Conservation (phyloP, 2,329 filamentous ascomycete genomes). For the Trichoderma sp. region DNA sequence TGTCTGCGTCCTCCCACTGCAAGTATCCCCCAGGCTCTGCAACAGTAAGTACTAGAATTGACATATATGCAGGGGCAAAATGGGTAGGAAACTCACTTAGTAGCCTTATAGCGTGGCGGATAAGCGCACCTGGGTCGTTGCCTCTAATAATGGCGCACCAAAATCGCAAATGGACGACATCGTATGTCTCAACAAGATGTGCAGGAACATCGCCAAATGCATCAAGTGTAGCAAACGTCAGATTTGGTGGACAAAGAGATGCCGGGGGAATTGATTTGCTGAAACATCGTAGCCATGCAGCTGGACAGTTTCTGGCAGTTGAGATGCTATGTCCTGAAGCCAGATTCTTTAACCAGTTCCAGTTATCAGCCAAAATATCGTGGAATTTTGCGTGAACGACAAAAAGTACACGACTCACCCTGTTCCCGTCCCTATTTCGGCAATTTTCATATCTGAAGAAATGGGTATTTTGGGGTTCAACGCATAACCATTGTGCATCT, state of each 20-base stretch:
- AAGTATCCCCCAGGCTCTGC: neutral
- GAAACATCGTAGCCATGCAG: neutral
- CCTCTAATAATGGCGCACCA: neutral
- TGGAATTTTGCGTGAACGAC: neutral
- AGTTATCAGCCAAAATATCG: neutral
- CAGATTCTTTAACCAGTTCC: neutral
- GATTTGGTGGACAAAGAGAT: neutral
- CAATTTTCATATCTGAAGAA: neutral
- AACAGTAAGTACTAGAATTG: neutral
- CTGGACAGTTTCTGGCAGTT: neutral
- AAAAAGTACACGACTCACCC: neutral
- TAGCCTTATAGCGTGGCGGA: neutral
- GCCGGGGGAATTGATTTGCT: neutral
- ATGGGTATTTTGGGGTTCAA: neutral
- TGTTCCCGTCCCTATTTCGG: neutral
- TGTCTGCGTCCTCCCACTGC: neutral
- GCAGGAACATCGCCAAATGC: neutral
- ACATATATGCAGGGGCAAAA: neutral
- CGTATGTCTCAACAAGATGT: neutral
- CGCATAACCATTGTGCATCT: neutral
- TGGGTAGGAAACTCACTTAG: neutral
- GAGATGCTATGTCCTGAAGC: neutral
- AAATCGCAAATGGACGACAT: neutral
- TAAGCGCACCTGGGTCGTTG: neutral
- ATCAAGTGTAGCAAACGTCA: neutral